Conservation (phyloP, 2,329 filamentous ascomycete genomes). For the Curvularia eragrostidis region DNA sequence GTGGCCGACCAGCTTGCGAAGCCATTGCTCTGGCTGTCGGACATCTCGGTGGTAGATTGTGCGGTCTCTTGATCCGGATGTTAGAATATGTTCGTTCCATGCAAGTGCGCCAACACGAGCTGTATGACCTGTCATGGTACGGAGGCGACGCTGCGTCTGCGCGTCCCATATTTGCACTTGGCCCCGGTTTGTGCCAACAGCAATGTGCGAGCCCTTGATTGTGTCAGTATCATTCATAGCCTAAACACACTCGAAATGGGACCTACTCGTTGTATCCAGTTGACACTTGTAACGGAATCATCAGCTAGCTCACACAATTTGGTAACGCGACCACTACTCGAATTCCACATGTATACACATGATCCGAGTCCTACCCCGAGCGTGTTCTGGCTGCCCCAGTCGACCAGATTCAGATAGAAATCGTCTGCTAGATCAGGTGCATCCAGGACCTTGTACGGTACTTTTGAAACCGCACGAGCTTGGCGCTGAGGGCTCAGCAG, state of each 20-base stretch:
- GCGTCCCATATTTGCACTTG: conserved; percentile 98
- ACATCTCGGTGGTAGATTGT: conserved; percentile 96
- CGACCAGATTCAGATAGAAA: conserved; percentile 96
- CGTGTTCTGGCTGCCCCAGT: conserved; percentile 96
- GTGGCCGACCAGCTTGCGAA: conserved; percentile 86
- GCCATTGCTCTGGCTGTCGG: conserved; percentile 86
- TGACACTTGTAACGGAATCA: conserved; percentile 94
- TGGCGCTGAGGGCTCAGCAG: conserved; percentile 88
- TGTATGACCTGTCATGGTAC: conserved; percentile 97
- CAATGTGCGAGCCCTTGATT: conserved; percentile 80
- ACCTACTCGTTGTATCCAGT: conserved; percentile 87
- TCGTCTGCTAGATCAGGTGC: conserved; percentile 95
- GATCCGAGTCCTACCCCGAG: conserved; percentile 90
- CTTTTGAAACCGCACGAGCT: conserved; percentile 89
- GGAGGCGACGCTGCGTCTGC: conserved; percentile 79
- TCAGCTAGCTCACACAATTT: conserved; percentile 92
- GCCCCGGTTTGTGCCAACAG: conserved; percentile 93
- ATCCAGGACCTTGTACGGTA: conserved; percentile 96
- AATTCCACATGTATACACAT: conserved; percentile 99
- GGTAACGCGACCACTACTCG: conserved; percentile 85
- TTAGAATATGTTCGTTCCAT: conserved; percentile 98
- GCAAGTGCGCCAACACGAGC: conserved; percentile 91
- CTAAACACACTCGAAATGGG: background rate
- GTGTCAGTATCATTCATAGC: conserved; percentile 14
- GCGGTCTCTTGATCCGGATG: conserved; percentile 91